Evolutionary conservation across 176 grass and related monocot genomes (phyloP), one percentile per base, ranked within the genome.

Genomic region (Carex scoparia): DNA sequence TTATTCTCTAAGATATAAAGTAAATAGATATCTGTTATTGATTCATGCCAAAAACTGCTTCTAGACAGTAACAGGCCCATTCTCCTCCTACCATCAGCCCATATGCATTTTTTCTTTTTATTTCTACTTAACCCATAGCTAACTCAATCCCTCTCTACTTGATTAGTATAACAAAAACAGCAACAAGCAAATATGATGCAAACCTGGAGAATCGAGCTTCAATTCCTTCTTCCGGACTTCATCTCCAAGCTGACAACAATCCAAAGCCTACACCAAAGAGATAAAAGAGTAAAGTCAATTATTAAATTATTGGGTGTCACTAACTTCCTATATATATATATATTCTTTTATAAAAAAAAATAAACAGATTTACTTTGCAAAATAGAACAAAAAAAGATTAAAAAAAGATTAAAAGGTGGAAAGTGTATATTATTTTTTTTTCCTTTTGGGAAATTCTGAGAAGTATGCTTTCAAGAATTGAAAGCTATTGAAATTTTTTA

Each of bases 171-270:
- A 53, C 44, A 51, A 76, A 54, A 76, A 27, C 19, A 76, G 10
- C 44, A 30, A 23, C 53, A 76, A 53, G 44, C 10, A 65, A 28
- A n/a, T 46, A 81, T 15, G 58, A 65, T 82, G 19, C 0, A 5
- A 86, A 92, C 90, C 91, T 89, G 80, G 51, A 33, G 85, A 89
- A 56, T 92, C 87, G 3, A 95, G 91, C 73, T 91, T 95, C 69
- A 91, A 68, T 65, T 91, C 90, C 15, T 87, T 92, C 85, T 85
- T 89, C 63, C 87, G 73, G 51, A 89, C 81, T 83, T 95, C 91
- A 46, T 90, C 89, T 65, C 93, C 91, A 31, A 95, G 93, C 76
- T 91, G 93, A 81, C 93, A 92, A 32, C 6, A 74, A 61, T 95
- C 87, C 74, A 95, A 80, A 32, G 88, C 91, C 90, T 92, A n/a